These are phyloP conservation scores for Puccinia polysora DNA, from an alignment of 1,284 basidiomycete species.

Conservation along the genomic window DNA sequence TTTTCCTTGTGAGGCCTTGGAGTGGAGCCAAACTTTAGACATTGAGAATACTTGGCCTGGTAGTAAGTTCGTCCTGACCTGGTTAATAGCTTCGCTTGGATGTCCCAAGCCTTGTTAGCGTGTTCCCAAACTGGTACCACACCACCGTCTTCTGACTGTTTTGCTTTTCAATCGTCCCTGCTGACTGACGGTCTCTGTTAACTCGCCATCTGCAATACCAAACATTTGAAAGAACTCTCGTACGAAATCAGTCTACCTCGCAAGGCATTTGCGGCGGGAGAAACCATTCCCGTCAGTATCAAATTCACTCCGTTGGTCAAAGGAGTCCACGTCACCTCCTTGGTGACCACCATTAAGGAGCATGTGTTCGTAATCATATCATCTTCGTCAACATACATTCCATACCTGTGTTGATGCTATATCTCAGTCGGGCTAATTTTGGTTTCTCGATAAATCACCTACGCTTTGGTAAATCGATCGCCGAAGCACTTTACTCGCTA, in stretches of 20 bases:
- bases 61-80: constrained; percentile 53
- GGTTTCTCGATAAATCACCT: background rate
- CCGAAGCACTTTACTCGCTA: constrained; percentile 6
- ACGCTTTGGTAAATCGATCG: background rate
- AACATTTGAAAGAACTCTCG: constrained; percentile 46
- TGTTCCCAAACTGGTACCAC: too few relatives aligned
- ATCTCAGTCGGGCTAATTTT: background rate
- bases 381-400: background rate
- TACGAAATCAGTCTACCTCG: constrained; percentile 49
- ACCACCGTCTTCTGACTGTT: too few relatives aligned
- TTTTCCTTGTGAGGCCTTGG: constrained; percentile 73
- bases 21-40: constrained; percentile 90
- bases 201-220: background rate
- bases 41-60: constrained; percentile 91
- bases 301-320: constrained; percentile 83
- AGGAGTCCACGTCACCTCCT: constrained; percentile 67
- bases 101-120: too few relatives aligned
- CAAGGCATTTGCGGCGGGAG: constrained; percentile 87
- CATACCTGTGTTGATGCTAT: background rate
- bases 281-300: constrained; percentile 70
- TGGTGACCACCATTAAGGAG: constrained; percentile 71
- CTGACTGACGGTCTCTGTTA: too few relatives aligned
- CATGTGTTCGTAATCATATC: constrained; percentile 52
- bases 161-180: too few relatives aligned
- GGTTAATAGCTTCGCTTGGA: background rate